Base-by-base conservation (phyloP, 768 basidiomycete species). In the Hebeloma cylindrosporum region DNA sequence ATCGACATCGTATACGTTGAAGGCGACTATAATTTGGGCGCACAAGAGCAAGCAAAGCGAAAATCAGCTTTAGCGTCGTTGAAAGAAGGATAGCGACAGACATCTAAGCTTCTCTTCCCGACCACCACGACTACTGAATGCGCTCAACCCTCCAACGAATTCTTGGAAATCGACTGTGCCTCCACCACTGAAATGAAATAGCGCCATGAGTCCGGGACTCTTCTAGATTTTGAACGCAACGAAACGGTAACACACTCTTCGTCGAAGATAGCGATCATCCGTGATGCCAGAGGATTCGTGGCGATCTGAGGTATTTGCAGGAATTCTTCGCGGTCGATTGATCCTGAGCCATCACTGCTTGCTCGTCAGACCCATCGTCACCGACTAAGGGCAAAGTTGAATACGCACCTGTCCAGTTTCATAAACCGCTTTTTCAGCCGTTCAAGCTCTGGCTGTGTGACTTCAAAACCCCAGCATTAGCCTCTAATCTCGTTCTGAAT, bases 231-330 rank as follows among this genome's bases (percentile, higher is more conserved):
- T n/a, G n/a, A n/a, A n/a, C n/a, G n/a, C 5, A 44, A 17, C n/a
- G 7, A 48, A 36, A 23, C 34, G 48, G 46, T 34, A n/a, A 81
- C 92, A 68, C 57, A 98, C 95, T 98, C 94, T 69, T 97, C 92
- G 61, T 99, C 96, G 60, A 99, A 99, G 61, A 99, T 98, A 40
- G 96, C 96, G 60, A 99, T 98, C 93, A 99, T 93, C 47, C 96
- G 82, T 42, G 87, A 88, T 40, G 96, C 93, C 36, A 99, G 73
- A 0, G 96, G 96, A 66, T 98, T 99, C 45, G 91, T 93, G 16
- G 95, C 95, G 59, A 98, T 98, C 73, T 95, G 93, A 0, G 96
- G 96, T 77, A 99, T 96, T 74, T 93, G 93, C 49, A 98, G 72
- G 70, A 99, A 99, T 67, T 99, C 96, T 56, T 98, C 96, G 34